phyloP scores from a whole-genome alignment of 768 basidiomycete species.

The Asterophora parasitica region DNA sequence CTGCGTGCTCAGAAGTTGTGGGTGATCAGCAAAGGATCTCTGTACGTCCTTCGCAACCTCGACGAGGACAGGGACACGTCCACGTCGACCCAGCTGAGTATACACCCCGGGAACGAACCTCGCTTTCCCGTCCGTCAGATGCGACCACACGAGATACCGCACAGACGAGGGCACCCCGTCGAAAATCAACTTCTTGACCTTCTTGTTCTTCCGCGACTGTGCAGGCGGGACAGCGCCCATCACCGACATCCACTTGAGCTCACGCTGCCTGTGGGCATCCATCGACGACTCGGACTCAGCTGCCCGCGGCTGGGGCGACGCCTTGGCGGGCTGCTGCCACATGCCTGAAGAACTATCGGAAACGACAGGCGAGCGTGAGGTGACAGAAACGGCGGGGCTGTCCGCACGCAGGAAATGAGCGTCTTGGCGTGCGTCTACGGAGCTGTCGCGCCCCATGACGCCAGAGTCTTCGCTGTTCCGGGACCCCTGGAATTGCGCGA shows the following conservation, averaged over 20 bases:
- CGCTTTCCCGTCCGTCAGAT: conserved; percentile 72
- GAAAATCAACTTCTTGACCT: conserved; percentile 64
- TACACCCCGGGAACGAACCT: conserved; percentile 68
- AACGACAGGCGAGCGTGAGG: conserved; percentile 18
- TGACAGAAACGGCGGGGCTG: conserved; percentile 37
- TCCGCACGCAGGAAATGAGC: conserved; percentile 30
- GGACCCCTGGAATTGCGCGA: conserved; percentile 35
- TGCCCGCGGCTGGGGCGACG: not conserved
- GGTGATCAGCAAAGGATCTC: conserved; percentile 50
- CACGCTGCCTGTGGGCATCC: conserved; percentile 70
- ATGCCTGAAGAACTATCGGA: conserved; percentile 7
- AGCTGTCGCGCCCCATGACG: conserved; percentile 30
- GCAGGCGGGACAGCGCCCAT: conserved; percentile 53
- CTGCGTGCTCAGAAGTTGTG: conserved; percentile 52
- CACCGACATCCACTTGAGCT: conserved; percentile 69
- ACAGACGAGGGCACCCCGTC: conserved; percentile 84
- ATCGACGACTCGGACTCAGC: conserved; percentile 36
- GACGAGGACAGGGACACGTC: conserved; percentile 39
- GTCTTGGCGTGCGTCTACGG: conserved; percentile 28
- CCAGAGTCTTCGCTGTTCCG: conserved; percentile 54
- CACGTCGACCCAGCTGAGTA: conserved; percentile 52
- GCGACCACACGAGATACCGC: conserved; percentile 80
- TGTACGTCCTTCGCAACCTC: conserved; percentile 60
- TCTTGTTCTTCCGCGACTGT: conserved; percentile 74
- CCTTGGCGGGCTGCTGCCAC: too few species aligned